Conservation (phyloP, 1,284 basidiomycete species). For the Trichosporon sp. region DNA sequence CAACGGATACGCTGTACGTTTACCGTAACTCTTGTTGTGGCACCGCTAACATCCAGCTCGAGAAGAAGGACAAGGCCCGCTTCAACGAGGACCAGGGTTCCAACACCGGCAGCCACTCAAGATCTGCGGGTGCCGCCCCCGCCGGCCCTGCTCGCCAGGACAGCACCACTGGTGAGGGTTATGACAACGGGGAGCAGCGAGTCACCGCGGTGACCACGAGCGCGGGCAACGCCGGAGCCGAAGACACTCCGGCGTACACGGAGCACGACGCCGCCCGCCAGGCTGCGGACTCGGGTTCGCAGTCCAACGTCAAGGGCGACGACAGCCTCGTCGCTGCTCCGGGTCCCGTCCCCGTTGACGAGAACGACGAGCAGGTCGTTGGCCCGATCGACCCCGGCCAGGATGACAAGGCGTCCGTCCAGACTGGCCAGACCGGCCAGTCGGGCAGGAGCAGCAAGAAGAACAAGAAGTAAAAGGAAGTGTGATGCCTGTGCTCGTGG, state of each 20-base stretch:
- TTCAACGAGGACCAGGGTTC: constrained; percentile 13
- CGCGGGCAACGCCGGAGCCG: not conserved
- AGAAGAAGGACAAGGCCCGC: constrained; percentile 43
- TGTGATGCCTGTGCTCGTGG: not conserved
- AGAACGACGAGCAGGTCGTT: constrained; percentile 57
- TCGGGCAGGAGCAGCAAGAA: constrained; percentile 4
- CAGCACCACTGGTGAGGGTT: constrained; percentile 4
- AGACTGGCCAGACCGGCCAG: not conserved
- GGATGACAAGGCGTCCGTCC: constrained; percentile 1
- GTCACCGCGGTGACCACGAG: not conserved
- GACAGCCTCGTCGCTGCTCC: not conserved
- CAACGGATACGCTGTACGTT: constrained; percentile 69
- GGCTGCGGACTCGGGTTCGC: not conserved
- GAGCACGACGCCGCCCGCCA: not conserved
- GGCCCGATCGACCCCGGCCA: constrained; percentile 4
- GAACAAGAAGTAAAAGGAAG: not conserved
- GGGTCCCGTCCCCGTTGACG: not conserved
- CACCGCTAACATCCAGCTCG: constrained; percentile 28
- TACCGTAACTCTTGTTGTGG: not conserved
- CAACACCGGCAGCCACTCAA: not conserved
- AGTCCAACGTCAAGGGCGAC: not conserved
- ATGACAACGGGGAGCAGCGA: constrained; percentile 4
- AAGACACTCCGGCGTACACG: constrained; percentile 5
- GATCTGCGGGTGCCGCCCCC: constrained; percentile 11
- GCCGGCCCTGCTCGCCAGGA: constrained; percentile 5